A percentile compares a stretch with the other conserved stretches of the same genome.
Evolutionary conservation across 2,329 filamentous ascomycete species (phyloP).

Genomic region (Aspergillus caelatus): DNA sequence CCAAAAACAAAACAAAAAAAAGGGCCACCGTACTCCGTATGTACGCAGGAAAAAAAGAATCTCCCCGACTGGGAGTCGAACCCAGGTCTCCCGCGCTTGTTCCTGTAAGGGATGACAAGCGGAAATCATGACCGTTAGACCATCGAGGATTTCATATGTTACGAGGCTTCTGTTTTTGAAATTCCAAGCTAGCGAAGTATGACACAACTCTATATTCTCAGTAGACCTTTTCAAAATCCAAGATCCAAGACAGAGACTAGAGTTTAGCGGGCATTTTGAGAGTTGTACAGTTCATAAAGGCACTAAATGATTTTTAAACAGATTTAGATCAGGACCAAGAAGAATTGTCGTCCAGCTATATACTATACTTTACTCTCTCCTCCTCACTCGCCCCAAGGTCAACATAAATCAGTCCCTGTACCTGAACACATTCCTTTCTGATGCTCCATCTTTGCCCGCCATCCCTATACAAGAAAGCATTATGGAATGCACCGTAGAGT

Average conservation of each 20-base stretch:
- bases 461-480: background rate
- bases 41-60: background rate
- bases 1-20: background rate
- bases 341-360: background rate
- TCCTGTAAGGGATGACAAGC: constrained; percentile 15
- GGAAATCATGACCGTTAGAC: constrained; percentile 21
- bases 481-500: background rate
- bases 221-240: no score
- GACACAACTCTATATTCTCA: no score
- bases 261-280: no score
- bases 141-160: constrained; percentile 21
- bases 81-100: constrained; percentile 18
- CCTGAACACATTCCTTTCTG: background rate
- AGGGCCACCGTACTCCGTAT: no score
- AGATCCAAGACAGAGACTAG: no score
- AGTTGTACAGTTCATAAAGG: no score
- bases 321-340: background rate
- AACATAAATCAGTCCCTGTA: background rate
- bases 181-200: no score
- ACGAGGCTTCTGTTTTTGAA: fast-evolving
- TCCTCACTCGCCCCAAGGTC: background rate
- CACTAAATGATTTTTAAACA: no score
- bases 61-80: constrained; percentile 18
- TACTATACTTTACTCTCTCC: background rate
- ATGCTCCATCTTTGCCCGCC: background rate